phyloP scores from a whole-genome alignment of 192 early-diverging fungal genomes.

The Podila horticola region DNA sequence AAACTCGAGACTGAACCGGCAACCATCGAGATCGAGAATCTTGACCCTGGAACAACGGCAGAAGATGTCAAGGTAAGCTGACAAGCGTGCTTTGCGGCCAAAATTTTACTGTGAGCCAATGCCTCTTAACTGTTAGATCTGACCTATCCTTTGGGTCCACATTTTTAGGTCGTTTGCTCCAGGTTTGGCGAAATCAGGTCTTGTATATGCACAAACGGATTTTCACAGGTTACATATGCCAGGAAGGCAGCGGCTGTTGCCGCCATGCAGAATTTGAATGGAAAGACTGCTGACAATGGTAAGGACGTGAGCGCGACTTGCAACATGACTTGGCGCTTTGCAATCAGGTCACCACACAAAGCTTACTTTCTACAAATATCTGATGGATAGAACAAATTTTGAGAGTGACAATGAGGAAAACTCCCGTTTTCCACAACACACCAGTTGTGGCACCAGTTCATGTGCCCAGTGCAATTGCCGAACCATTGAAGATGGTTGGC shows the following conservation, averaged over 20 bases:
- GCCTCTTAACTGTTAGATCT: not conserved
- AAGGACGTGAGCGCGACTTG: not conserved
- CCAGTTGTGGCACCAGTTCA: not conserved
- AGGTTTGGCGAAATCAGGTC: conserved; percentile 46
- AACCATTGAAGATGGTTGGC: conserved; percentile 30
- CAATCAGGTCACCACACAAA: too few species aligned
- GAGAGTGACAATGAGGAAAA: conserved; percentile 25
- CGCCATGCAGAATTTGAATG: conserved; percentile 33
- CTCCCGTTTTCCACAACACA: conserved; percentile 12
- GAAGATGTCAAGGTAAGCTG: conserved; percentile 42
- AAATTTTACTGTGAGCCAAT: not conserved
- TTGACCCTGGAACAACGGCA: conserved; percentile 46
- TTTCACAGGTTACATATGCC: conserved; percentile 39
- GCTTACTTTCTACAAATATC: not conserved
- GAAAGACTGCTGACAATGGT: conserved; percentile 48
- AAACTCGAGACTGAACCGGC: conserved; percentile 7
- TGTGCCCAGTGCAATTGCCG: conserved; percentile 25
- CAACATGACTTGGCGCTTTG: not conserved
- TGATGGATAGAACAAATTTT: conserved; percentile 35
- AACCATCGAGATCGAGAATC: conserved; percentile 45
- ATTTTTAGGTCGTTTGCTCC: conserved; percentile 30
- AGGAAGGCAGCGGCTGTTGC: conserved; percentile 33
- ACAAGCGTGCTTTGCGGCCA: not conserved
- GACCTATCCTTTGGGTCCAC: too few species aligned
- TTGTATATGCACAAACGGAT: conserved; percentile 37